Evolutionary conservation across 73 alveolate genomes (phyloP).

Genomic region (Paramecium pentaurelia): DNA sequence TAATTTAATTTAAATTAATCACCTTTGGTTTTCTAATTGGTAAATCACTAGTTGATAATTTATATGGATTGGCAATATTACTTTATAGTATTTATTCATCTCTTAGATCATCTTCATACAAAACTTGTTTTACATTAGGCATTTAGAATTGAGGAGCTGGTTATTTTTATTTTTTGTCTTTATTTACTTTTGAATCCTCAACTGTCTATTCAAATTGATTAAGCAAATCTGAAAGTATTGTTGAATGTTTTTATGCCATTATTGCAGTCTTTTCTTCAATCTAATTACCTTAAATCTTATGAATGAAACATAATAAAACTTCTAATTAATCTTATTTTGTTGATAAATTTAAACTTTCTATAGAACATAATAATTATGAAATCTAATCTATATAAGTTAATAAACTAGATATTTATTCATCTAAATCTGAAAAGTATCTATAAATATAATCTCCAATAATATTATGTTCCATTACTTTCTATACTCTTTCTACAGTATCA

Average conservation of each 20-base stretch:
- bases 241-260: conserved; percentile 5
- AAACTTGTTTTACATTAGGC: neutral
- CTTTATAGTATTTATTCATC: neutral
- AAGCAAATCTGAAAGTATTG: neutral
- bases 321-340: conserved; percentile 17
- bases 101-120: conserved; percentile 37
- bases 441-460: conserved; percentile 34
- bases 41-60: neutral
- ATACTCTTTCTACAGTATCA: conserved; percentile 30
- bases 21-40: conserved; percentile 18
- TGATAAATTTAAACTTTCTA: neutral
- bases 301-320: conserved; percentile 19
- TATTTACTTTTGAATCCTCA: neutral
- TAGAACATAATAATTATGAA: neutral
- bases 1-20: neutral
- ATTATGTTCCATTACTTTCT: conserved; percentile 26
- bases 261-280: neutral
- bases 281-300: neutral
- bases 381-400: neutral
- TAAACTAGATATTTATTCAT: neutral
- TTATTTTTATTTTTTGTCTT: neutral
- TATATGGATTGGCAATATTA: conserved; percentile 4
- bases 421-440: conserved; percentile 19
- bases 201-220: conserved; percentile 13
- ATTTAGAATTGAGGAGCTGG: neutral